A percentile compares a stretch with the other conserved stretches of the same genome.
Conservation (phyloP, 2,329 filamentous ascomycete species). For the Alternaria sp. region DNA sequence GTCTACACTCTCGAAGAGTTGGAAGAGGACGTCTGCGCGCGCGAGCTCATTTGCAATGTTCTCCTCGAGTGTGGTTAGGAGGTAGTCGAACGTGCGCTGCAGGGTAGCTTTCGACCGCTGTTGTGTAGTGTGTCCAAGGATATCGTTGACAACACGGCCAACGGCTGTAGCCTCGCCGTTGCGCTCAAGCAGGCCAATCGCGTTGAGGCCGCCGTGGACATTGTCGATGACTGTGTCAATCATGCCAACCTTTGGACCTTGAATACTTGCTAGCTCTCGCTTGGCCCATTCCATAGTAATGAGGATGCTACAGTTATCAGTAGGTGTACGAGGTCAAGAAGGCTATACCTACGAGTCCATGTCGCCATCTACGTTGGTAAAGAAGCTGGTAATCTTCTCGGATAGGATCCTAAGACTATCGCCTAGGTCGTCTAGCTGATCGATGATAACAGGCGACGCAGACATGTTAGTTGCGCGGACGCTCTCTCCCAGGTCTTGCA, state of each 20-base stretch:
- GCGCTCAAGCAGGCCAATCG: conserved; percentile 55
- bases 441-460: conserved; percentile 82
- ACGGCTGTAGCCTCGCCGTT: conserved; percentile 66
- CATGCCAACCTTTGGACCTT: conserved; percentile 55
- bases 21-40: conserved; percentile 79
- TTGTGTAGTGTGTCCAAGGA: conserved; percentile 81
- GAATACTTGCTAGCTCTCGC: conserved; percentile 71
- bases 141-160: conserved; percentile 69
- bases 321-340: conserved; percentile 3
- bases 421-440: conserved; percentile 82
- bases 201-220: conserved; percentile 76
- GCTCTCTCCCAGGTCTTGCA: conserved; percentile 93
- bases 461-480: conserved; percentile 90
- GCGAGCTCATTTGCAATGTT: conserved; percentile 84
- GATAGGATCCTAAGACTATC: conserved; percentile 85
- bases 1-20: conserved; percentile 91
- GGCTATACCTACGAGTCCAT: conserved; percentile 72
- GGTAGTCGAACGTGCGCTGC: conserved; percentile 86
- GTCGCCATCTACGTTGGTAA: conserved; percentile 90
- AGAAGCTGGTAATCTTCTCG: conserved; percentile 87
- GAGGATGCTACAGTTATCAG: conserved; percentile 67
- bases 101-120: conserved; percentile 82
- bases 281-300: conserved; percentile 97
- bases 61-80: conserved; percentile 85
- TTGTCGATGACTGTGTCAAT: conserved; percentile 82